These are phyloP conservation scores for Pythium grandisporangium DNA, from an alignment of 352 stramenopile species.

Conservation along the genomic window DNA sequence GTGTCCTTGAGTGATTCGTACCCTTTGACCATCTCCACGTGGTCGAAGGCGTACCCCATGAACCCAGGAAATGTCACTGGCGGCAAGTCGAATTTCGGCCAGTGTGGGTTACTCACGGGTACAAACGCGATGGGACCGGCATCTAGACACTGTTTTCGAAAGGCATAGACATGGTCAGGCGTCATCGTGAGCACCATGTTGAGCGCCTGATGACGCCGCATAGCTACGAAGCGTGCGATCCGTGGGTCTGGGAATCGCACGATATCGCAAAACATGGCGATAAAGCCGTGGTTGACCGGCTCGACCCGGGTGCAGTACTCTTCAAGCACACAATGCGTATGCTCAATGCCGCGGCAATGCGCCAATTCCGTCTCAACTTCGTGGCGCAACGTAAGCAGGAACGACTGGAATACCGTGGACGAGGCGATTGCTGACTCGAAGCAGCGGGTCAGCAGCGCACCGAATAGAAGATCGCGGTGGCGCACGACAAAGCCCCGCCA, in stretches of 20 bases:
- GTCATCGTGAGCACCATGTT: constrained; percentile 55
- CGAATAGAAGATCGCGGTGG: constrained; percentile 30
- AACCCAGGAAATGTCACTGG: constrained; percentile 32
- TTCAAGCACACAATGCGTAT: constrained; percentile 32
- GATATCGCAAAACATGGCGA: constrained; percentile 76
- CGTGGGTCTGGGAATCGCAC: constrained; percentile 47
- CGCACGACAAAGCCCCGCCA: constrained; percentile 30
- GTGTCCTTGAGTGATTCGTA: constrained; percentile 55
- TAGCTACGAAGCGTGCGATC: constrained; percentile 46
- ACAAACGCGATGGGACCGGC: constrained; percentile 59
- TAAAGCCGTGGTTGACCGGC: constrained; percentile 38
- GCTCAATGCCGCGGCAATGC: constrained; percentile 29
- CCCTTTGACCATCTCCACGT: constrained; percentile 38
- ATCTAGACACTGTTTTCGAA: constrained; percentile 38
- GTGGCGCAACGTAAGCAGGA: constrained; percentile 32
- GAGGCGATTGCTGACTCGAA: constrained; percentile 34
- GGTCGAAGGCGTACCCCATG: constrained; percentile 67
- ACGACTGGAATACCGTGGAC: constrained; percentile 45
- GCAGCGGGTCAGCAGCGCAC: constrained; percentile 18
- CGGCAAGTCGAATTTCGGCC: constrained; percentile 42
- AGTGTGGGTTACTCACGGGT: constrained; percentile 56
- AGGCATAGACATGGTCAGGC: constrained; percentile 45
- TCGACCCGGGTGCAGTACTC: constrained; percentile 36
- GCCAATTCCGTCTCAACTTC: constrained; percentile 33
- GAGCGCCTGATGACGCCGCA: constrained; percentile 42